phyloP scores from a whole-genome alignment of 139 green algal genomes.

The Edaphochlamys debaryana region DNA sequence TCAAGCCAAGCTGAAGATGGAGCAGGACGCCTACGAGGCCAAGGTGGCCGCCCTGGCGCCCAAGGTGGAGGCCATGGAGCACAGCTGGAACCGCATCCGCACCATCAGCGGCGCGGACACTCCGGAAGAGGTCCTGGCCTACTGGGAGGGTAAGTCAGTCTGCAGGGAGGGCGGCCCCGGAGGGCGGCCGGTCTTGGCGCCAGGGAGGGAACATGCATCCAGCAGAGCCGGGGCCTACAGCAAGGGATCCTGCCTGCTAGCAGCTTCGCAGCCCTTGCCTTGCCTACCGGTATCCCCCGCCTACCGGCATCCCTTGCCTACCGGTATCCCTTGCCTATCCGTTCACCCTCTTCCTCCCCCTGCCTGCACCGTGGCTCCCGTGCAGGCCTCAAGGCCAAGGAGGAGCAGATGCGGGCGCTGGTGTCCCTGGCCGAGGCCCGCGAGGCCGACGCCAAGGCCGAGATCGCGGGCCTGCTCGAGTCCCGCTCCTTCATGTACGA shows the following conservation, averaged over 20 bases:
- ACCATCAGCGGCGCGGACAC: slow-evolving; percentile 76
- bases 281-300: too few relatives aligned
- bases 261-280: too few relatives aligned
- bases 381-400: slow-evolving; percentile 80
- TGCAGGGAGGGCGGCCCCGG: neutral
- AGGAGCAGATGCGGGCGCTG: slow-evolving; percentile 83
- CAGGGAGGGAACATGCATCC: too few relatives aligned
- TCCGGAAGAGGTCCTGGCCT: slow-evolving; percentile 78
- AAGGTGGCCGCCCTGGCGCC: slow-evolving; percentile 72
- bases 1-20: slow-evolving; percentile 69
- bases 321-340: too few relatives aligned
- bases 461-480: slow-evolving; percentile 67
- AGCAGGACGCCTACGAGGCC: slow-evolving; percentile 73
- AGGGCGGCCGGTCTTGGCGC: neutral
- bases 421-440: slow-evolving; percentile 78
- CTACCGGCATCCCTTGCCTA: too few relatives aligned
- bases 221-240: too few relatives aligned
- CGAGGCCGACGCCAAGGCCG: slow-evolving; percentile 72
- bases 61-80: slow-evolving; percentile 86
- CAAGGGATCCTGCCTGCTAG: too few relatives aligned
- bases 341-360: too few relatives aligned
- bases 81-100: slow-evolving; percentile 80
- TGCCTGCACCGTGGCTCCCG: too few relatives aligned
- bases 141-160: slow-evolving; percentile 73
- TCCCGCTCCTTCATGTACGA: slow-evolving; percentile 64